These are phyloP conservation scores for Vigna angularis DNA, from an alignment of 306 rosid genomes.

Conservation along the genomic window DNA sequence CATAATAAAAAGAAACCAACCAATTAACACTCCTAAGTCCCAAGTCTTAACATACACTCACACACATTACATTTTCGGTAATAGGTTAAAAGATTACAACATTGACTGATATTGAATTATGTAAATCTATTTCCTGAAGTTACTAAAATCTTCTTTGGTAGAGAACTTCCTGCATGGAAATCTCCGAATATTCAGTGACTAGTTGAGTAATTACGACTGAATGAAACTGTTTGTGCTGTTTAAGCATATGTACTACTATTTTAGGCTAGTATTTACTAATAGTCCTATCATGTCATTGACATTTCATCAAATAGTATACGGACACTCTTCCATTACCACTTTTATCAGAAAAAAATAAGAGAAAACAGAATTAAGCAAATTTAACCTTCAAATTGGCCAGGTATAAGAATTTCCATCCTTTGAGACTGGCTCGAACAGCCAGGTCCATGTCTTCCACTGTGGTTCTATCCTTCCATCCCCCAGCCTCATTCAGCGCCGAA, in stretches of 20 bases:
- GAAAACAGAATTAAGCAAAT: not conserved
- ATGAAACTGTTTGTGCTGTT: no score
- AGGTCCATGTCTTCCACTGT: conserved; percentile 76
- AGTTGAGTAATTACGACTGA: no score
- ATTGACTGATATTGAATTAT: not conserved
- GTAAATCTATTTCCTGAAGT: not conserved
- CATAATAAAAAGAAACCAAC: not conserved
- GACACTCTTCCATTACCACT: not conserved
- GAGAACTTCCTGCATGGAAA: no score
- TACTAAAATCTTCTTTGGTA: no score
- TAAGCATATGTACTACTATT: no score
- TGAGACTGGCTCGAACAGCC: conserved; percentile 91
- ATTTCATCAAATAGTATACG: not conserved
- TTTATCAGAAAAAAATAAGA: not conserved
- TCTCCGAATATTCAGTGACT: no score
- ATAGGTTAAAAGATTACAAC: not conserved
- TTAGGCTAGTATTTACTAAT: no score
- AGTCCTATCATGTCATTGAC: not conserved
- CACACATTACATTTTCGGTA: not conserved
- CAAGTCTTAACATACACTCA: not conserved
- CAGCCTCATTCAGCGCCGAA: conserved; percentile 80
- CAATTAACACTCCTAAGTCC: no score
- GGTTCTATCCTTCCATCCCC: conserved; percentile 94
- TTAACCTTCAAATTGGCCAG: conserved; percentile 64
- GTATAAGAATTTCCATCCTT: conserved; percentile 92